phyloP scores from a whole-genome alignment of 2,329 filamentous ascomycete species.

The Sarocladium strictum region DNA sequence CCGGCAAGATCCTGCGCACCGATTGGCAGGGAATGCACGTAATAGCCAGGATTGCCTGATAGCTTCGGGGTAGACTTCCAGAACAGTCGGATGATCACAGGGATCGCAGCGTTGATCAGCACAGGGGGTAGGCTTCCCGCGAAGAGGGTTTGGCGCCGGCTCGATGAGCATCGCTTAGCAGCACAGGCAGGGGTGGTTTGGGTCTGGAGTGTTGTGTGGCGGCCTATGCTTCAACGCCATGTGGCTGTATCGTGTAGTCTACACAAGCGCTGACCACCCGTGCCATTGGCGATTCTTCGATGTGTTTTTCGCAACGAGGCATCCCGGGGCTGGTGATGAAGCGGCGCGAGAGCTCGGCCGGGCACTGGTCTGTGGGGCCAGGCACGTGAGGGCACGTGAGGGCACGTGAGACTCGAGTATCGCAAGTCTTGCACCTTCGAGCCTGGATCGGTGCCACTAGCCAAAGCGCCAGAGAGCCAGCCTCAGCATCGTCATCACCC shows the following conservation, averaged over 20 bases:
- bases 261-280: constrained; percentile 4
- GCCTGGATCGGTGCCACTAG: not conserved
- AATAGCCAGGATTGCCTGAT: not conserved
- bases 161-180: constrained; percentile 4
- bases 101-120: constrained; percentile 6
- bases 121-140: constrained; percentile 8
- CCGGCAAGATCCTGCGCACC: constrained; percentile 8
- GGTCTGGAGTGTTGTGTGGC: not conserved
- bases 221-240: not conserved
- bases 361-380: not conserved
- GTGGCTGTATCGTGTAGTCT: constrained; percentile 4
- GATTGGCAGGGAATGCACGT: constrained; percentile 1
- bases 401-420: constrained; percentile 4
- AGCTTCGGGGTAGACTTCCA: constrained; percentile 9
- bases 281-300: not conserved
- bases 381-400: constrained; percentile 6
- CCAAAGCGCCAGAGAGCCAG: not conserved
- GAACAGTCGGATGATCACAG: constrained; percentile 9
- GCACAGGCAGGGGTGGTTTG: not conserved
- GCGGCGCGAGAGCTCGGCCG: not conserved
- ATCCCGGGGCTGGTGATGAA: constrained; percentile 1
- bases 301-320: constrained; percentile 1
- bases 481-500: not conserved
- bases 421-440: constrained; percentile 8
- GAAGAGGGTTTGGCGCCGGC: not conserved